These are phyloP conservation scores for Eimeria sp. DNA, from an alignment of 169 alveolate species.

Conservation along the genomic window DNA sequence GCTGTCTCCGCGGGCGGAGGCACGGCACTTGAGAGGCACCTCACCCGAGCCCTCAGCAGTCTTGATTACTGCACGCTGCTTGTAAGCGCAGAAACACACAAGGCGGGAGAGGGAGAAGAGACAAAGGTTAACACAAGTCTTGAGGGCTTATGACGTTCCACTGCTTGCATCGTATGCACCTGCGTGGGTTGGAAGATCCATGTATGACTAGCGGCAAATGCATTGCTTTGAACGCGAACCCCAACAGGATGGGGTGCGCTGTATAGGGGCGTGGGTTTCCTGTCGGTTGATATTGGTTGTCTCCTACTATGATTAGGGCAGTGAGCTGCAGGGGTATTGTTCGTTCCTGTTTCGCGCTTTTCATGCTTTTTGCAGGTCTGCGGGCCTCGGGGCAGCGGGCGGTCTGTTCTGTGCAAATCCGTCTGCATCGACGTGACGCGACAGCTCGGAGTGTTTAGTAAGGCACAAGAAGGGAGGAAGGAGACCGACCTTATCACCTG, in stretches of 20 bases:
- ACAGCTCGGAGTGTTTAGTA: constrained; percentile 52
- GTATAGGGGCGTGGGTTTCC: neutral
- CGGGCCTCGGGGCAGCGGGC: constrained; percentile 77
- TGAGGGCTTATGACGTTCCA: neutral
- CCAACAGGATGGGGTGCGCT: neutral
- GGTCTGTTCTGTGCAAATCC: constrained; percentile 62
- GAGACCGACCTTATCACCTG: neutral
- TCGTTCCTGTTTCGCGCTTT: neutral
- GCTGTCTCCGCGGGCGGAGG: neutral
- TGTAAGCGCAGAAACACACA: constrained; percentile 16
- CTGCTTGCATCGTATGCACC: neutral
- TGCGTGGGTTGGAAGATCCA: neutral
- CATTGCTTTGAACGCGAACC: neutral
- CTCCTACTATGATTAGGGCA: neutral
- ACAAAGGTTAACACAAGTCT: neutral
- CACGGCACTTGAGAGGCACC: neutral
- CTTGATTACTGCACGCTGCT: constrained; percentile 29
- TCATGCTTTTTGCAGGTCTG: constrained; percentile 45
- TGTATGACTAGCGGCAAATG: neutral
- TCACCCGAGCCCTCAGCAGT: constrained; percentile 17
- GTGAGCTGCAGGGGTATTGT: neutral
- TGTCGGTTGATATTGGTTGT: neutral
- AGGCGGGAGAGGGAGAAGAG: neutral
- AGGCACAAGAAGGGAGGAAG: constrained; percentile 1
- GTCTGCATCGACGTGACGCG: constrained; percentile 62